Percentiles rank a stretch among this genome's conserved stretches.
Conservation (phyloP, 1,284 basidiomycete genomes). For the Pulchroboletus neoregius region DNA sequence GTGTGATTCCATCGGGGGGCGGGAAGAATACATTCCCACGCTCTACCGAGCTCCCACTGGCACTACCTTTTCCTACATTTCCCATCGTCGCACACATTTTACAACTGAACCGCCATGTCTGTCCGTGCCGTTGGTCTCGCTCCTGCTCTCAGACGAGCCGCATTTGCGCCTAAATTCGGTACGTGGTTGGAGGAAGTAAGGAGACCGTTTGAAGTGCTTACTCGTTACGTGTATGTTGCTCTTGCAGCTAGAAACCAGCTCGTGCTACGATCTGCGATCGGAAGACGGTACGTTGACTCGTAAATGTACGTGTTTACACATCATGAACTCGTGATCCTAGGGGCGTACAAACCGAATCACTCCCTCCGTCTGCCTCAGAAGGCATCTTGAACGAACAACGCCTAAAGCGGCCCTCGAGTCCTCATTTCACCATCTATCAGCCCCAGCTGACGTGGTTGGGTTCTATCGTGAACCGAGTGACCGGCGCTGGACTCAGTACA, state of each 20-base stretch:
- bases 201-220: not conserved
- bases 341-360: slow-evolving; percentile 59
- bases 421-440: slow-evolving; percentile 96
- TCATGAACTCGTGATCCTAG: too few species aligned
- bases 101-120: slow-evolving; percentile 41
- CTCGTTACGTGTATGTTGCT: slow-evolving; percentile 19
- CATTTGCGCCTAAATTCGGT: slow-evolving; percentile 50
- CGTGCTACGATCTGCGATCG: slow-evolving; percentile 39
- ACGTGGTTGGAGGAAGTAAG: slow-evolving; percentile 13
- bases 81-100: slow-evolving; percentile 3
- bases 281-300: slow-evolving; percentile 48
- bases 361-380: slow-evolving; percentile 54
- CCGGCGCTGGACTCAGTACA: slow-evolving; percentile 76
- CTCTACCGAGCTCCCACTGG: too few species aligned
- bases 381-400: slow-evolving; percentile 86
- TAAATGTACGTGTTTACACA: too few species aligned
- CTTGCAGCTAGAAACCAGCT: slow-evolving; percentile 47
- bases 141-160: slow-evolving; percentile 49
- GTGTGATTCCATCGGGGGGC: slow-evolving; percentile 13
- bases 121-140: slow-evolving; percentile 52
- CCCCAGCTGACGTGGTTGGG: slow-evolving; percentile 88
- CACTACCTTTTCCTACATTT: not conserved
- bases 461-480: slow-evolving; percentile 84
- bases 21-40: too few species aligned
- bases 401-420: slow-evolving; percentile 78